A percentile compares a stretch with the other conserved stretches of the same genome.
Conservation (phyloP, 306 rosid species). For the Gynostemma pentaphyllum region DNA sequence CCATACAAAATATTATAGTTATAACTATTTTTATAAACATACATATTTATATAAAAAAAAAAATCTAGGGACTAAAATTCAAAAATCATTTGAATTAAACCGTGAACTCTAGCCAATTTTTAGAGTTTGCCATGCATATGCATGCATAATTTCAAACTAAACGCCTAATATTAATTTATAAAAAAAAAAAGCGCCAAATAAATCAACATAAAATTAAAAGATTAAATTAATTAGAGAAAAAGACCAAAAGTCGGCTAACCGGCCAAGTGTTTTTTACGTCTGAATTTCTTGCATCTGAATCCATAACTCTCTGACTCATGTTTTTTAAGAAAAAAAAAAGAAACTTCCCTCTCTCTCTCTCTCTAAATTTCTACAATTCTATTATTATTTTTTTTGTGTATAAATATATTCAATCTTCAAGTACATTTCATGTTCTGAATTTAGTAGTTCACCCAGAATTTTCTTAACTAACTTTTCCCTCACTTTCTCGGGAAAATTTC, state of each 20-base stretch:
- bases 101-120: too few relatives aligned
- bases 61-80: too few relatives aligned
- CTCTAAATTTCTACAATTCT: neutral
- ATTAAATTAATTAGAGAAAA: neutral
- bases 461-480: conserved; percentile 4
- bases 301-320: conserved; percentile 7
- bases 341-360: neutral
- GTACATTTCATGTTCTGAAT: conserved; percentile 11
- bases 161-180: neutral
- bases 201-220: neutral
- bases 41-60: too few relatives aligned
- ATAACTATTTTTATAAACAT: too few relatives aligned
- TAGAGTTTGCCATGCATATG: too few relatives aligned
- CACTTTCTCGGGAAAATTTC: too few relatives aligned
- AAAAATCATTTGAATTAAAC: too few relatives aligned
- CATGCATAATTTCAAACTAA: too few relatives aligned
- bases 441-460: conserved; percentile 6
- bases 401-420: neutral
- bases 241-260: conserved; percentile 5
- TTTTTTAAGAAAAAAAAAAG: neutral
- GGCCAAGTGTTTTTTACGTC: conserved; percentile 7
- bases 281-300: conserved; percentile 9
- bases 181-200: neutral
- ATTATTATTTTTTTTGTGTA: neutral
- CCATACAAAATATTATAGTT: too few relatives aligned